phyloP scores from a whole-genome alignment of 2,329 filamentous ascomycete species.

The Fusarium tuaranense region DNA sequence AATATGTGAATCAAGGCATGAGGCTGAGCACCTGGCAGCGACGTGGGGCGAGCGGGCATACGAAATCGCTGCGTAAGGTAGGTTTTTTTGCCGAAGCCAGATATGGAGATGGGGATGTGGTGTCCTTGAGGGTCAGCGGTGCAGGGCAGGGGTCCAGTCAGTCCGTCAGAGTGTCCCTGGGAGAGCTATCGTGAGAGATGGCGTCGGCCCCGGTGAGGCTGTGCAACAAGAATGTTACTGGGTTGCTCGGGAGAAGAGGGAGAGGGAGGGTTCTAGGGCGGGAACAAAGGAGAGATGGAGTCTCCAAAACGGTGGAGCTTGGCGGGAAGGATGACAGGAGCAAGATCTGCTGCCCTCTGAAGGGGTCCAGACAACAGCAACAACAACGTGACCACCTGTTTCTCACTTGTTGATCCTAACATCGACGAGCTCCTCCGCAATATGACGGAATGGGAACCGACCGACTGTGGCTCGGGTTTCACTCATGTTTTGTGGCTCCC shows the following conservation, averaged over 20 bases:
- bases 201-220: constrained; percentile 38
- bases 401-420: background rate
- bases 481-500: constrained; percentile 1
- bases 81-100: constrained; percentile 7
- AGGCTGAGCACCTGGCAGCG: constrained; percentile 42
- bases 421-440: constrained; percentile 28
- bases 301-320: background rate
- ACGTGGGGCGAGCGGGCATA: constrained; percentile 23
- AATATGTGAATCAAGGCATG: constrained; percentile 32
- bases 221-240: constrained; percentile 30
- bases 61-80: constrained; percentile 14
- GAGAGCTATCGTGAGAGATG: constrained; percentile 32
- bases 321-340: background rate
- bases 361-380: background rate
- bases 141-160: constrained; percentile 19
- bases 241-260: constrained; percentile 5
- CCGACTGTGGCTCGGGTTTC: constrained; percentile 5
- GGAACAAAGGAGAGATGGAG: background rate
- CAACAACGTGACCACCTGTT: background rate
- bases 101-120: constrained; percentile 1
- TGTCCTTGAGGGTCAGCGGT: background rate
- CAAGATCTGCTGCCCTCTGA: background rate
- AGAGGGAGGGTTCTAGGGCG: background rate
- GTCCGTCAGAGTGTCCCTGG: constrained; percentile 16
- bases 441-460: constrained; percentile 24